Base-by-base conservation (phyloP, 441 rosid genomes). In the Theobroma grandiflorum region DNA sequence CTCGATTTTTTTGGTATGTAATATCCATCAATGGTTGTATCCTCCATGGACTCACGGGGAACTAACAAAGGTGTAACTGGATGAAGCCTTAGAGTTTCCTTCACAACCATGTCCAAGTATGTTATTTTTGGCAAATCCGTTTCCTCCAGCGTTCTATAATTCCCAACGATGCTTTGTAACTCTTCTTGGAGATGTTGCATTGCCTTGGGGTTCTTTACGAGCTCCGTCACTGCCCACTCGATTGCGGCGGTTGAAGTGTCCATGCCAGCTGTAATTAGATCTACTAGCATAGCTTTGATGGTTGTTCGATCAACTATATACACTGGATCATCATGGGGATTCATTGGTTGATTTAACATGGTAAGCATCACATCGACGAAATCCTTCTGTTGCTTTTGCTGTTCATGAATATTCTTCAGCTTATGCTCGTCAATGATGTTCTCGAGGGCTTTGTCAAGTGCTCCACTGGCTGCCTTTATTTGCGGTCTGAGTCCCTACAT, bases 211-310 rank as follows among this genome's bases (percentile, higher is more conserved):
- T n/a, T n/a, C 52, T 61, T 79, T 31, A 86, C 2, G 20, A 86
- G 81, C 61, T 79, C 76, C 3, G 86, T 33, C 16, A 86, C 38
- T 59, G 72, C 78, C 88, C 86, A 83, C 12, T 72, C 85, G 14
- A 84, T 42, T 2, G 79, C 47, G 6, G 83, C 75, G 0, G 87
- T 49, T 2, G 88, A 63, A 37, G 89, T 84, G 43, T 88, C 89
- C 9, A 53, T 4, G 2, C 79, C 52, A 14, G 68, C 87, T 0
- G 59, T 22, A 38, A 86, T 62, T 53, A 83, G 79, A 76, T 86
- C 89, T 66, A 82, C 50, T 16, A 86, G 58, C 26, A 79, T 57
- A 6, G 87, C 88, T 43, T 84, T 86, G 63, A 86, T 78, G 9
- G 67, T 52, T 7, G 31, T 55, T 50, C 82, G 73, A 42, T 77